A percentile compares a stretch with the other conserved stretches of the same genome.
These are phyloP conservation scores for Acorus gramineus DNA, from an alignment of 106 monocot genomes.

Conservation along the genomic window DNA sequence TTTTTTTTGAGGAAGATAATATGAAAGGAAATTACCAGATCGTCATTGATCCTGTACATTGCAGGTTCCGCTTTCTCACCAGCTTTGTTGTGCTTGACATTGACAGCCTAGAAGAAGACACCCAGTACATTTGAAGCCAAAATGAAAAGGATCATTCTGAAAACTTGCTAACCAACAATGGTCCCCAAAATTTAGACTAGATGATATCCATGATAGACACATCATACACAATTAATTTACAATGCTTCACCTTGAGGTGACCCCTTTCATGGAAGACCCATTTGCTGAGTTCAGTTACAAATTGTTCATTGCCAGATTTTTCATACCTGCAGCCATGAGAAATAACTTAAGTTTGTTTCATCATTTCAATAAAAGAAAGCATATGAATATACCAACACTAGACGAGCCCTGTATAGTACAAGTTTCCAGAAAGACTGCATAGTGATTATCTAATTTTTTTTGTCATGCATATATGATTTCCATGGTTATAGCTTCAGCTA, in stretches of 20 bases:
- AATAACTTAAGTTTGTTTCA: not conserved
- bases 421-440: too few species aligned
- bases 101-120: conserved; percentile 49
- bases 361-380: conserved; percentile 3
- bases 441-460: too few species aligned
- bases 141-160: not conserved
- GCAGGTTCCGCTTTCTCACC: conserved; percentile 68
- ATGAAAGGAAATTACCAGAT: conserved; percentile 50
- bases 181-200: too few species aligned
- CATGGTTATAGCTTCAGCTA: too few species aligned
- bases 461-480: too few species aligned
- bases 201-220: too few species aligned
- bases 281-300: conserved; percentile 86
- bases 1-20: not conserved
- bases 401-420: too few species aligned
- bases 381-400: not conserved
- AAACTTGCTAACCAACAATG: not conserved
- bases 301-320: conserved; percentile 82
- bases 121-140: not conserved
- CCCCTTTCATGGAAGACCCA: conserved; percentile 99
- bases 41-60: conserved; percentile 87
- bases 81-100: conserved; percentile 75
- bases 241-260: conserved; percentile 67
- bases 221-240: not conserved
- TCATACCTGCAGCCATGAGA: conserved; percentile 37